phyloP scores from a whole-genome alignment of 2,329 filamentous ascomycete genomes.

The Trichoderma simmonsii region DNA sequence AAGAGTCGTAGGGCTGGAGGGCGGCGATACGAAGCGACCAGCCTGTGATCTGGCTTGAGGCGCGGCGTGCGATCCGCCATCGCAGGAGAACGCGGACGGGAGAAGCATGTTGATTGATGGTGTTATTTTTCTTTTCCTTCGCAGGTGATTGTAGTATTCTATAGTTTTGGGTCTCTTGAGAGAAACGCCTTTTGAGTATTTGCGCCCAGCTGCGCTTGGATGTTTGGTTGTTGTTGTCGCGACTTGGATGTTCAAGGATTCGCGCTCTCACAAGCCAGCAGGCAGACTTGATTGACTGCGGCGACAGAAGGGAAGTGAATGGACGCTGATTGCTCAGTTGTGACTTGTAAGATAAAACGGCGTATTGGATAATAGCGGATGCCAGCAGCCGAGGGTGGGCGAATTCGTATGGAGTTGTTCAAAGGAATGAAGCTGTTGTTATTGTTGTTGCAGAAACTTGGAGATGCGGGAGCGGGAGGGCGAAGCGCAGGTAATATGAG shows the following conservation, averaged over 20 bases:
- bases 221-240: background rate
- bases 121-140: background rate
- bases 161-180: background rate
- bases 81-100: constrained; percentile 57
- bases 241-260: background rate
- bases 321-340: background rate
- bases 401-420: background rate
- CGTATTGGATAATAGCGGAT: background rate
- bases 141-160: background rate
- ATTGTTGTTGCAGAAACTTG: constrained; percentile 7
- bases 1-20: constrained; percentile 51
- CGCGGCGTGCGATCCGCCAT: constrained; percentile 44
- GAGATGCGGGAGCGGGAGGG: constrained; percentile 7
- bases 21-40: constrained; percentile 56
- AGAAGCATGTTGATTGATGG: constrained; percentile 49
- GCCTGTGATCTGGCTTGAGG: constrained; percentile 30
- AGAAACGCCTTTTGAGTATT: background rate
- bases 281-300: background rate
- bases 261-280: background rate
- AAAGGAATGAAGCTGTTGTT: background rate
- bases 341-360: background rate
- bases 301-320: constrained; percentile 1
- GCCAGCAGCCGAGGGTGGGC: background rate
- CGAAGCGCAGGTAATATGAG: constrained; percentile 8
- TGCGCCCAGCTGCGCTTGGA: background rate